phyloP scores from a whole-genome alignment of 345 rosid species.

The Ceriops zippeliana region DNA sequence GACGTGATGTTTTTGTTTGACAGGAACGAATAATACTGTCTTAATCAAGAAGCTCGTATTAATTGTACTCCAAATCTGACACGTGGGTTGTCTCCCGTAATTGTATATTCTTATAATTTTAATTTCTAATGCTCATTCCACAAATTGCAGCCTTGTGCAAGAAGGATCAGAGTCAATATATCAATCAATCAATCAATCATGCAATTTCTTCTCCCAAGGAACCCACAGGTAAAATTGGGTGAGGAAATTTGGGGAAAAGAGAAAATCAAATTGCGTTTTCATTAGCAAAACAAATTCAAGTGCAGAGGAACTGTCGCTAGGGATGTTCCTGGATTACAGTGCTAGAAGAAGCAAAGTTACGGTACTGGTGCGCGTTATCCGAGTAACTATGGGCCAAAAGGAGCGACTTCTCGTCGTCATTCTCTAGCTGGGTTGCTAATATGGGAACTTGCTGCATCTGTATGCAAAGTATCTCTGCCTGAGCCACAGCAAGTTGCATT shows the following conservation, averaged over 20 bases:
- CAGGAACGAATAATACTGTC: no score
- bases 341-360: conserved; percentile 51
- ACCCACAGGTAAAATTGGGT: no score
- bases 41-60: no score
- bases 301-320: conserved; percentile 72
- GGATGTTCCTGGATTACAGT: conserved; percentile 60
- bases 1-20: no score
- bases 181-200: no score
- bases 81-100: conserved; percentile 11
- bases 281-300: conserved; percentile 13
- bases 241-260: no score
- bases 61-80: conserved; percentile 22
- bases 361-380: conserved; percentile 35
- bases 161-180: no score
- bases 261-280: no score
- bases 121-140: no score
- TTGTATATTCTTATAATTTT: background rate
- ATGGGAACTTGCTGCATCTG: conserved; percentile 66
- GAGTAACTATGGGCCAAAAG: conserved; percentile 31
- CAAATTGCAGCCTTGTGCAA: no score
- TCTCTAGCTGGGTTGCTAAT: conserved; percentile 29
- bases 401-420: conserved; percentile 40
- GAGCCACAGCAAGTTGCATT: conserved; percentile 81
- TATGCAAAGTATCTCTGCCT: conserved; percentile 68
- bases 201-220: no score